Evolutionary conservation across 495 filamentous ascomycete genomes (phyloP), one percentile per base, ranked within the genome.

Genomic region (Talaromyces adpressus): DNA sequence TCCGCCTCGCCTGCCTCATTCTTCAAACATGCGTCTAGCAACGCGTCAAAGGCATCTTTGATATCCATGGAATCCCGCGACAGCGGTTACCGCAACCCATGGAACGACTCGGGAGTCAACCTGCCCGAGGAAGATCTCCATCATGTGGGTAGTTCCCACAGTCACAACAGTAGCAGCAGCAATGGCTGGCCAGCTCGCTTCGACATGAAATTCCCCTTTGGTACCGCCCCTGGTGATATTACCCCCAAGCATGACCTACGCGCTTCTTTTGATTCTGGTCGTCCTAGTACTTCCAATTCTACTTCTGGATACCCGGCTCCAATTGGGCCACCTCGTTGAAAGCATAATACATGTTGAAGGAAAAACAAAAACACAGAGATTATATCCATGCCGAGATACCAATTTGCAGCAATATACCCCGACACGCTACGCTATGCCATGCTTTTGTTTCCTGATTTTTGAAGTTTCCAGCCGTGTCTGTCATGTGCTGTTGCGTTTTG

Each of bases 81-180:
- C 71, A 94, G 90, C 74, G 90, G 91, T 70, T 94, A 95, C 74
- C 90, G 92, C 71, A 96, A 96, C 75, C 92, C 92, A 66, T 97
- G 93, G 93, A 96, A 96, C 72, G 93, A 97, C 76, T 93, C 89
- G 66, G 93, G 91, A 63, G 89, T 97, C 70, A 96, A 96, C 71
- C 88, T 97, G 67, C 80, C 90, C 64, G 91, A 96, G 70, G 91
- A 96, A 57, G 91, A 93, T 62, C 73, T 80, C 68, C 84, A 86
- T 70, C 84, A 83, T 64, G 85, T 88, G 77, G 79, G 82, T 29
- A 80, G 74, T 62, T 75, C 75, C 65, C 80, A 77, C 72, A 85
- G 82, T 72, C 81, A 82, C 69, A 82, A 81, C 64, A 78, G 78
- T 71, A 74, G 74, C 72, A 85, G 82, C 70, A 75, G 77, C 72